Base-by-base conservation (phyloP, 768 basidiomycete species). In the Dioszegia crocea region DNA sequence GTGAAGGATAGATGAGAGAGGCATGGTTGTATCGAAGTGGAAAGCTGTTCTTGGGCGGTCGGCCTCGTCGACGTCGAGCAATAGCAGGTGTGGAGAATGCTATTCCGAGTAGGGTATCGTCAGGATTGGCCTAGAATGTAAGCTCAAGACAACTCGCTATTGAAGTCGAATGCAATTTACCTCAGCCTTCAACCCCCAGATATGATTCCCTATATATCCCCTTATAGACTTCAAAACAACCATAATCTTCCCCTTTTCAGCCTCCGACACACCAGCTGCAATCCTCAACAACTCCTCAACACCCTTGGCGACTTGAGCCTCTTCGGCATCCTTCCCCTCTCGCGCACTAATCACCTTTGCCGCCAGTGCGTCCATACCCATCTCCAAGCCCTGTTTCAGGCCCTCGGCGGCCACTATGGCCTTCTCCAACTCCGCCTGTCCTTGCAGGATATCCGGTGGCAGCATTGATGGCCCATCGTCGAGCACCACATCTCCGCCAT, bases 21-120 rank as follows among this genome's bases (percentile, higher is more conserved):
- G 38, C 30, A 21, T 56, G 48, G 29, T 52, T 56, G 62, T 59
- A 47, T 53, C 23, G 46, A 33, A 44, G 52, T 24, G 49, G 57
- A 39, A 44, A 53, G 45, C 30, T 31, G 31, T 30, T 55, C 47
- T 70, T 69, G 12, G 68, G 68, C 17, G 71, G 71, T 62, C 71
- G 48, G 17, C 71, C 71, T 23, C 71, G 57, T 30, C 66, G 46
- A 16, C 71, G 59, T 4, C 64, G 59, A 24, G 68, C 68, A 39
- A 73, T 60, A 17, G 71, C 71, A 11, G 71, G 66, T 4, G 70
- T 62, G 5, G 67, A 67, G 53, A 57, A 73, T 16, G 65, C 51
- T 4, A 59, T 26, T 9, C 31, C 41, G 39, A 50, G 54, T n/a
- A 53, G 24, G 4, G 45, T 56, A 16, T 31, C 29, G 16, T 38